Evolutionary conservation across 768 basidiomycete species (phyloP).

Genomic region (Auricularia auricula-judae): DNA sequence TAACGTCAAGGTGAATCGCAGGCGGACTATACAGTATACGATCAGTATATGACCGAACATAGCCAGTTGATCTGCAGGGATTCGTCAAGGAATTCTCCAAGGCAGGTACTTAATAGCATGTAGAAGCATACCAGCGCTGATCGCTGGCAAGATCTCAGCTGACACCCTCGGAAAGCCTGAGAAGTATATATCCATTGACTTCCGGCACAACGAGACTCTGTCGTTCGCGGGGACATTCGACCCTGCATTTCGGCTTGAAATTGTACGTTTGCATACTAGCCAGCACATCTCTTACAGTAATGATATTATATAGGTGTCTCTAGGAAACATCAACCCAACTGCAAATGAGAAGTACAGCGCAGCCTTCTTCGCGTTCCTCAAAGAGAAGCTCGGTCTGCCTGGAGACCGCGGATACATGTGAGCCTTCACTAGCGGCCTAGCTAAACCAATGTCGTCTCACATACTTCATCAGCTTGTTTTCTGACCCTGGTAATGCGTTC

Average conservation of each 20-base stretch:
- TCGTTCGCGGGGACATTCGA: conserved; percentile 56
- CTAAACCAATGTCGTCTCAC: not conserved
- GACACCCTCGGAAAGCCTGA: conserved; percentile 50
- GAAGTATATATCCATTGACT: conserved; percentile 39
- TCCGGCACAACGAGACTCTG: conserved; percentile 47
- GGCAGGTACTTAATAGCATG: conserved; percentile 20
- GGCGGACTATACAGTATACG: not conserved
- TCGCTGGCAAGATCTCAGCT: conserved; percentile 24
- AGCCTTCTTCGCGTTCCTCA: conserved; percentile 42
- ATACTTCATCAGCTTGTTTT: conserved; percentile 25
- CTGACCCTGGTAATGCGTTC: conserved; percentile 40
- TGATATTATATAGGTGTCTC: conserved; percentile 31
- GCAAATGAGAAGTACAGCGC: conserved; percentile 44
- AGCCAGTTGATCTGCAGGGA: conserved; percentile 20
- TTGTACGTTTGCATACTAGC: conserved; percentile 32
- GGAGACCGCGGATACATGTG: conserved; percentile 54
- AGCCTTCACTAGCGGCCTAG: conserved; percentile 3
- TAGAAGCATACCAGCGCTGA: not conserved
- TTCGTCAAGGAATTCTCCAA: conserved; percentile 45
- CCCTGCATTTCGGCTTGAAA: conserved; percentile 46
- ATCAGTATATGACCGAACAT: not conserved
- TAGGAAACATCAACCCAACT: conserved; percentile 42
- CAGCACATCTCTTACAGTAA: not conserved
- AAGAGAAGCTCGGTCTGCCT: conserved; percentile 39
- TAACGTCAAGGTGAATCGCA: conserved; percentile 23